Percentiles rank a stretch among this genome's conserved stretches.
phyloP scores from a whole-genome alignment of 2,329 filamentous ascomycete genomes.

The Rutstroemia sp. region DNA sequence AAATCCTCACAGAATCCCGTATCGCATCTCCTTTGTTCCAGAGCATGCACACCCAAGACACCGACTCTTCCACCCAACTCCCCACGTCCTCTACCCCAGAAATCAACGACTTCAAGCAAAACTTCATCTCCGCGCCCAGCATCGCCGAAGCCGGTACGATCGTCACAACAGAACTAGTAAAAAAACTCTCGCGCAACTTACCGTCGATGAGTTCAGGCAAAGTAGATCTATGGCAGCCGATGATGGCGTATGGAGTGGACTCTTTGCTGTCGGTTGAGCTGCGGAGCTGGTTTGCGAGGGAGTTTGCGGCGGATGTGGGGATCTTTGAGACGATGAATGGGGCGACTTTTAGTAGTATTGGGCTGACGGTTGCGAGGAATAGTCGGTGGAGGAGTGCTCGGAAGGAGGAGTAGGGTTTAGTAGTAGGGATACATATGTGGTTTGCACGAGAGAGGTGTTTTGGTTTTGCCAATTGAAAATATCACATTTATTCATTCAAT shows the following conservation, averaged over 20 bases:
- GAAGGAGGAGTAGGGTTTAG: neutral
- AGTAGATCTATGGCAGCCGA: constrained; percentile 29
- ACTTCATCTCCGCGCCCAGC: neutral
- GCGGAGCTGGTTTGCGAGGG: constrained; percentile 35
- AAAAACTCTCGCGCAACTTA: constrained; percentile 34
- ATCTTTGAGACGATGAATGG: neutral
- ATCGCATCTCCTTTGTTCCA: neutral
- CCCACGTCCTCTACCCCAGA: neutral
- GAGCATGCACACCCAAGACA: neutral
- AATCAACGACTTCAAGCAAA: neutral
- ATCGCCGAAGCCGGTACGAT: neutral
- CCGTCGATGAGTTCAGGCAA: constrained; percentile 37
- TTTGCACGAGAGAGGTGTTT: too few species aligned
- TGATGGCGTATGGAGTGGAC: constrained; percentile 35
- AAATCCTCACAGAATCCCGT: neutral
- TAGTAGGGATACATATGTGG: too few species aligned
- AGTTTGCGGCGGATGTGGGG: neutral
- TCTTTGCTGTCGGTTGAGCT: constrained; percentile 16
- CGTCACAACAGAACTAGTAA: constrained; percentile 27
- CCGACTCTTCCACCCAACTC: neutral
- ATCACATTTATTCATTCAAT: too few species aligned
- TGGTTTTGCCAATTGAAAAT: too few species aligned
- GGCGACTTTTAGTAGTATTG: neutral
- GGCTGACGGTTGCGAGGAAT: neutral
- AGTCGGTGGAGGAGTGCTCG: neutral